Evolutionary conservation across 2,329 filamentous ascomycete species (phyloP).

Genomic region (Arachnomyces sp.): DNA sequence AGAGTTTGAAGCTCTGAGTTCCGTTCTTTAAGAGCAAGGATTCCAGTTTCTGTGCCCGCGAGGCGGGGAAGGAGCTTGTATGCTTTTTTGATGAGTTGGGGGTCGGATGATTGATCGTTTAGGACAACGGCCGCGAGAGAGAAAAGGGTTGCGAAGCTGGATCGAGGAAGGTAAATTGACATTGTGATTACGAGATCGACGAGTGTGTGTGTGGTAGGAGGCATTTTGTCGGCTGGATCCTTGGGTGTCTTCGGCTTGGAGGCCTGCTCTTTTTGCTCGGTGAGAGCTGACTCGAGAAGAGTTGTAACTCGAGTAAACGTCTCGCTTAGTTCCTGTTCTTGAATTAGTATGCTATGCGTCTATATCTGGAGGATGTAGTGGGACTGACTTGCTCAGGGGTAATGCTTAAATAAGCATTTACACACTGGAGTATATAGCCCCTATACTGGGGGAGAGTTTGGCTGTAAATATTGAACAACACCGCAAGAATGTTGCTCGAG

Average conservation of each 20-base stretch:
- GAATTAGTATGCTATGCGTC: conserved; percentile 9
- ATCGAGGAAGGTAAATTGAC: conserved; percentile 80
- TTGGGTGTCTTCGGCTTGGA: conserved; percentile 55
- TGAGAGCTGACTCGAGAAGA: conserved; percentile 68
- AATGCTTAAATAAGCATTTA: conserved; percentile 90
- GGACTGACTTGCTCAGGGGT: conserved; percentile 53
- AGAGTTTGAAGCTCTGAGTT: conserved; percentile 73
- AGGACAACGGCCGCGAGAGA: conserved; percentile 77
- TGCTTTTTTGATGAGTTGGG: conserved; percentile 95
- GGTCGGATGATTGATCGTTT: conserved; percentile 57
- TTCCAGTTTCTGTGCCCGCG: conserved; percentile 69
- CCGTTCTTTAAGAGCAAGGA: conserved; percentile 65
- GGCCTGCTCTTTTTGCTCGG: conserved; percentile 54
- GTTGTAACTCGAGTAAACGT: conserved; percentile 82
- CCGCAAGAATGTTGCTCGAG: conserved; percentile 81
- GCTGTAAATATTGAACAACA: conserved; percentile 98
- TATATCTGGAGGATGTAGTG: background rate
- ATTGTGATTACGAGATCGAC: conserved; percentile 97
- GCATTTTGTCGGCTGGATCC: conserved; percentile 63
- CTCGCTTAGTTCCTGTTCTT: conserved; percentile 60
- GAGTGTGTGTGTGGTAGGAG: conserved; percentile 84
- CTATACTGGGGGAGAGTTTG: conserved; percentile 89
- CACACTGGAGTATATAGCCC: conserved; percentile 83
- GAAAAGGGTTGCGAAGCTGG: conserved; percentile 79
- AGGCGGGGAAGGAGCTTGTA: conserved; percentile 95